Conservation (phyloP, 768 basidiomycete species). For the Trichaptum fuscoviolaceum region DNA sequence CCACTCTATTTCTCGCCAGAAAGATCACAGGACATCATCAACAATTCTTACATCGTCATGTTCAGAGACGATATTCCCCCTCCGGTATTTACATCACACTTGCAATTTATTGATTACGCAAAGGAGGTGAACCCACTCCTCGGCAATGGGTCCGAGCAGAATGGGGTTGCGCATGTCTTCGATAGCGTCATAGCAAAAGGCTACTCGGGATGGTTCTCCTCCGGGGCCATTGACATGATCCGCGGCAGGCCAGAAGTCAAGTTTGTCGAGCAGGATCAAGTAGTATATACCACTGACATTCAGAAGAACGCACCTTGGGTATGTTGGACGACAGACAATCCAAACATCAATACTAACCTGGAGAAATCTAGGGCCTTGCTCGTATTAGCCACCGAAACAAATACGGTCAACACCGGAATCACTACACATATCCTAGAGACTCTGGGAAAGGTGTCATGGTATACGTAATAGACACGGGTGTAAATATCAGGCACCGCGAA, state of each 20-base stretch:
- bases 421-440: conserved; percentile 62
- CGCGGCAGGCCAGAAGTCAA: conserved; percentile 86
- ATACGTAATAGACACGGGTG: conserved; percentile 83
- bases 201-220: conserved; percentile 77
- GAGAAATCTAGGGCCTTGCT: conserved; percentile 76
- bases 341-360: conserved; percentile 1
- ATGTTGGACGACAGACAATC: no score
- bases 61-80: neutral
- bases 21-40: neutral
- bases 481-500: conserved; percentile 79
- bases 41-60: neutral
- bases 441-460: conserved; percentile 96
- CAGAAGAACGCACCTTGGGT: no score
- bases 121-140: neutral
- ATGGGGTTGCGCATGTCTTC: conserved; percentile 63
- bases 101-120: neutral
- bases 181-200: conserved; percentile 60
- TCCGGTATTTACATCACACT: neutral
- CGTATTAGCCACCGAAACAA: conserved; percentile 83
- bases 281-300: conserved; percentile 57
- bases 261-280: conserved; percentile 92
- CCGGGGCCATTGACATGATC: conserved; percentile 65
- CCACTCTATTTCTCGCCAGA: neutral
- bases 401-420: conserved; percentile 76
- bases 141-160: neutral